Conservation (phyloP, 2,329 filamentous ascomycete species). For the Magnaporthales sp. region DNA sequence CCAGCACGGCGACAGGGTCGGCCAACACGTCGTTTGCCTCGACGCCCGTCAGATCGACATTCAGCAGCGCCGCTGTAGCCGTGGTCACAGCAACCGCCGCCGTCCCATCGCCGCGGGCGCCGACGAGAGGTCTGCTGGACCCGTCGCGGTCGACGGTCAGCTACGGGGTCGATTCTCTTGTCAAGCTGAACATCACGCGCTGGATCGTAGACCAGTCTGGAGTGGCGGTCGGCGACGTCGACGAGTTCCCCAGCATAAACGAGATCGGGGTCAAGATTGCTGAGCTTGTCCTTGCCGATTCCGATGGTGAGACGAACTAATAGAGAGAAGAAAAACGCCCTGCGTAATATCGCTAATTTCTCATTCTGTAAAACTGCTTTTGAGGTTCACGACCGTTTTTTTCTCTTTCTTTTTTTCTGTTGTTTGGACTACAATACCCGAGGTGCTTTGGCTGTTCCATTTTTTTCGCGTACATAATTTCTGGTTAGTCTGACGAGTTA, state of each 20-base stretch:
- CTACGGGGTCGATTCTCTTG: conserved; percentile 17
- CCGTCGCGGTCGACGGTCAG: conserved; percentile 1
- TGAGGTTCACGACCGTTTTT: background rate
- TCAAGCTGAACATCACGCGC: conserved; percentile 13
- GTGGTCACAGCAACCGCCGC: background rate
- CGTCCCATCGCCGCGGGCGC: background rate
- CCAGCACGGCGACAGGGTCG: background rate
- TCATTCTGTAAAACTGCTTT: background rate
- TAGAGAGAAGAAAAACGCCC: background rate
- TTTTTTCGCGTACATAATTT: background rate
- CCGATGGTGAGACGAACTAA: background rate
- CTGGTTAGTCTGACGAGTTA: background rate
- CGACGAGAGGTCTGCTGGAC: background rate
- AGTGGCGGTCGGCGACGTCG: conserved; percentile 12
- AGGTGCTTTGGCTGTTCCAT: background rate
- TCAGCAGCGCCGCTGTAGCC: background rate
- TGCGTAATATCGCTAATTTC: background rate
- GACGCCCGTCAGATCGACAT: background rate
- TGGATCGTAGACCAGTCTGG: conserved; percentile 14
- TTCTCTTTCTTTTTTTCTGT: background rate
- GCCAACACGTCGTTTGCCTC: background rate
- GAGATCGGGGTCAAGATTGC: conserved; percentile 11
- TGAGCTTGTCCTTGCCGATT: background rate
- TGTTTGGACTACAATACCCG: background rate
- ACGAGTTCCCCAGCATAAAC: conserved; percentile 11